Base-by-base conservation (phyloP, 192 early-diverging fungal species). In the Coemansia sp. region DNA sequence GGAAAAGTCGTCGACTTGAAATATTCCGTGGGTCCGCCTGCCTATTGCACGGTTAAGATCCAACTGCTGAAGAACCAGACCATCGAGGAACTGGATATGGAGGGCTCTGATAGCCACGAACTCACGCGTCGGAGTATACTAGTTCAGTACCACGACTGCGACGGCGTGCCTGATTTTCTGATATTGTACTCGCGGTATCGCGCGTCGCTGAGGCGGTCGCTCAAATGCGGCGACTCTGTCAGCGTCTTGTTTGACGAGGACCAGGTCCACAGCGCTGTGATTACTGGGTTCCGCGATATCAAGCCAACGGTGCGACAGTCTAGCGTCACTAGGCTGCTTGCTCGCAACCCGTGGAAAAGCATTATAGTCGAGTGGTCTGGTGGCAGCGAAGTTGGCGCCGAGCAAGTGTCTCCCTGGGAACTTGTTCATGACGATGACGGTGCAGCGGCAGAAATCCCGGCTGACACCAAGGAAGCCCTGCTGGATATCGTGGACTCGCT, bases 131-230 rank as follows among this genome's bases (percentile, higher is more conserved):
- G 66, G 5, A 78, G 62, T 7, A 71, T 86, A 7, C 79, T 79
- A 18, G 79, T 93, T 43, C 89, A 93, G 64, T 93, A 89, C 72
- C 88, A 88, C 64, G 92, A 93, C 66, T 87, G 88, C 46, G 90
- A 89, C 12, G 88, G 87, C 41, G 80, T 84, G n/a, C 90, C 90
- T 0, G 92, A 93, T 60, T 93, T 93, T 71, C 68, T 92, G 36
- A 85, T 93, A 2, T 79, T 93, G 20, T 91, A 85, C 41, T 74
- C 79, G 3, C 78, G 88, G 0, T 93, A 91, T 66, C 84, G 87
- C 36, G 77, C 85, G 20, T 87, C 88, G 3, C 73, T 91, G 80
- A 76, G 83, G 24, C 70, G 80, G 7, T 64, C 70, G 27, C 75
- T 89, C 3, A 69, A 70, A 11, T 67, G 75, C 24, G 87, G 89